Evolutionary conservation across 2,329 filamentous ascomycete species (phyloP).

Genomic region (Rosellinia necatrix): DNA sequence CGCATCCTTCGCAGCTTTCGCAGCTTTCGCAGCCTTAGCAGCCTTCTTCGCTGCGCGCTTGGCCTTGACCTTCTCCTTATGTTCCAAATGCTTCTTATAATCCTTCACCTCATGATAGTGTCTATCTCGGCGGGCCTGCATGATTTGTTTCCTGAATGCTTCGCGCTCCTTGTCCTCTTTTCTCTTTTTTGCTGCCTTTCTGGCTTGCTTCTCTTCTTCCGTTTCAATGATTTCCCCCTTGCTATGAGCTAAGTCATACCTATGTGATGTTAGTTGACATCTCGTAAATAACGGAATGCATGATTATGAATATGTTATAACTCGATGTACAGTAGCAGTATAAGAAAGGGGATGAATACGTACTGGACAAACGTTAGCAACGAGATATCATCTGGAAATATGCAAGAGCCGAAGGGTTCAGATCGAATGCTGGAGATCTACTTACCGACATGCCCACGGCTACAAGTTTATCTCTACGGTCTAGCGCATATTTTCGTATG

Average conservation of each 20-base stretch:
- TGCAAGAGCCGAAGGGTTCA: neutral
- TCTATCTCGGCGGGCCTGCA: conserved; percentile 41
- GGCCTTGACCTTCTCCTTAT: conserved; percentile 45
- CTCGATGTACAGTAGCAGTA: too few relatives aligned
- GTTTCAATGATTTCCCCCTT: conserved; percentile 61
- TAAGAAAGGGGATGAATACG: neutral
- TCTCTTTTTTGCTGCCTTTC: conserved; percentile 51
- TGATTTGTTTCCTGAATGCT: conserved; percentile 44
- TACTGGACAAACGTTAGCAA: conserved; percentile 14
- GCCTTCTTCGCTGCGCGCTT: conserved; percentile 43
- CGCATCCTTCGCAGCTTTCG: conserved; percentile 28
- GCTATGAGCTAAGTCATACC: conserved; percentile 70
- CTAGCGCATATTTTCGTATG: conserved; percentile 66
- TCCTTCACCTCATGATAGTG: conserved; percentile 46
- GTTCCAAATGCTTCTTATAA: conserved; percentile 46
- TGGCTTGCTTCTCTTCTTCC: conserved; percentile 52
- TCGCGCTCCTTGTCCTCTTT: conserved; percentile 48
- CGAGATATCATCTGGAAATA: neutral
- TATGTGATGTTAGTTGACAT: neutral
- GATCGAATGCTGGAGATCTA: neutral
- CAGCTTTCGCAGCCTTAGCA: conserved; percentile 33
- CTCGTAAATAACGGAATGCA: neutral
- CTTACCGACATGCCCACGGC: conserved; percentile 63
- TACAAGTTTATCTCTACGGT: conserved; percentile 71
- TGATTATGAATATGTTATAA: too few relatives aligned